These are phyloP conservation scores for Stephania cephalantha DNA, from an alignment of 164 flowering plant genomes.

Conservation along the genomic window DNA sequence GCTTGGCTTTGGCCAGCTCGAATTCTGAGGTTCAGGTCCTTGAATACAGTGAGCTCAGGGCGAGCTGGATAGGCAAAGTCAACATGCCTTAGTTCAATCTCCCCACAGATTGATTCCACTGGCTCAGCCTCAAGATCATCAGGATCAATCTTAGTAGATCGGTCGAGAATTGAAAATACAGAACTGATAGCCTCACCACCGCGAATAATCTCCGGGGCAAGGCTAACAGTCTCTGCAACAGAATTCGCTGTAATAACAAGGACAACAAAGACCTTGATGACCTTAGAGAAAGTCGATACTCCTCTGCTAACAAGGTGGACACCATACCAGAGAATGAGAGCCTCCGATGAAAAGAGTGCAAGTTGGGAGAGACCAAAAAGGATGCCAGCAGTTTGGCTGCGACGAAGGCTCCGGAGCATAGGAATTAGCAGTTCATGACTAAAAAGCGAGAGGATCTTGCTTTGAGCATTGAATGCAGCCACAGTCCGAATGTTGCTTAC, in stretches of 20 bases:
- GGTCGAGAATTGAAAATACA: constrained; percentile 33
- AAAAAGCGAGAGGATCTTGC: constrained; percentile 80
- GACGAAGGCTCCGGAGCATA: constrained; percentile 54
- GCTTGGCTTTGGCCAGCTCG: constrained; percentile 41
- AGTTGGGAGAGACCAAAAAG: constrained; percentile 96
- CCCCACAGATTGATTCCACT: constrained; percentile 23
- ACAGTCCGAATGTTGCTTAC: constrained; percentile 98
- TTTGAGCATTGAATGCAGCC: constrained; percentile 98
- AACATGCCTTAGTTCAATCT: constrained; percentile 22
- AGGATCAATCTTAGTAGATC: constrained; percentile 23
- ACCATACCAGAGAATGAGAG: constrained; percentile 98
- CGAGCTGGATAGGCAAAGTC: constrained; percentile 27
- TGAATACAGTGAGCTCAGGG: constrained; percentile 20
- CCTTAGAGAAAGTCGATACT: constrained; percentile 82
- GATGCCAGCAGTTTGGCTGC: constrained; percentile 72
- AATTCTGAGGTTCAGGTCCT: constrained; percentile 21
- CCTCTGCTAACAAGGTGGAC: constrained; percentile 86
- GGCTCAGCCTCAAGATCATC: constrained; percentile 24
- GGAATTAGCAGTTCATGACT: constrained; percentile 75
- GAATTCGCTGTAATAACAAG: constrained; percentile 89
- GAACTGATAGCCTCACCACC: constrained; percentile 66
- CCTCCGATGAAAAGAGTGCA: constrained; percentile 83
- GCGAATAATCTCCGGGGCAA: constrained; percentile 45
- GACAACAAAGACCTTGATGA: constrained; percentile 90
- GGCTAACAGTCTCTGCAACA: constrained; percentile 27